phyloP scores from a whole-genome alignment of 1,284 basidiomycete genomes.

The Ceratobasidium papillatum region DNA sequence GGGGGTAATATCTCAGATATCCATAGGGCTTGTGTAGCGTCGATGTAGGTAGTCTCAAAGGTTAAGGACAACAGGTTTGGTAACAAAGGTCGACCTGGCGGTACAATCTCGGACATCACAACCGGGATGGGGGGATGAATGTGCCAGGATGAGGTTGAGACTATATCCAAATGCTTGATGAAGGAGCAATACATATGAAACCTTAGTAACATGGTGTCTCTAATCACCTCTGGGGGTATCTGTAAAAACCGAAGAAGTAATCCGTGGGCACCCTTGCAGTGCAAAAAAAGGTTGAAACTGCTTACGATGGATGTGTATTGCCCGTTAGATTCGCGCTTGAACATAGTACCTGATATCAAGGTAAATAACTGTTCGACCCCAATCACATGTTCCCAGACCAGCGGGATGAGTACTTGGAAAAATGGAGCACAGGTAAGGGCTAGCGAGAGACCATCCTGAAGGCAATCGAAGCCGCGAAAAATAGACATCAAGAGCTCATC shows the following conservation, averaged over 20 bases:
- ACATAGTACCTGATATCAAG: background rate
- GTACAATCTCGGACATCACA: background rate
- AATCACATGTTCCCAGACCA: background rate
- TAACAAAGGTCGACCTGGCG: background rate
- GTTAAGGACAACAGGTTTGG: background rate
- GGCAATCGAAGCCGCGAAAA: background rate
- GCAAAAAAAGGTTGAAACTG: background rate
- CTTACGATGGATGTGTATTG: background rate
- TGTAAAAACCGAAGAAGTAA: background rate
- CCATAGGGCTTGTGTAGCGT: background rate
- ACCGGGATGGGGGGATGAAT: background rate
- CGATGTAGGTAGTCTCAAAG: background rate
- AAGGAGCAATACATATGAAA: background rate
- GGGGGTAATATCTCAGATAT: background rate
- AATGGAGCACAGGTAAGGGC: background rate
- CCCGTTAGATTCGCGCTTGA: background rate
- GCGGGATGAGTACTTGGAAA: background rate
- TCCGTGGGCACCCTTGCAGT: background rate
- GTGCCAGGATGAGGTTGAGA: background rate
- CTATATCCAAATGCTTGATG: background rate
- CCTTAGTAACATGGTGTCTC: background rate
- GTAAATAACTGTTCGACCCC: background rate
- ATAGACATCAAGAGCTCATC: background rate
- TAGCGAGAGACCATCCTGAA: background rate
- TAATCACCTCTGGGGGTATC: background rate